Evolutionary conservation across 331 rosid genomes (phyloP).

Genomic region (Acacia pycnantha): DNA sequence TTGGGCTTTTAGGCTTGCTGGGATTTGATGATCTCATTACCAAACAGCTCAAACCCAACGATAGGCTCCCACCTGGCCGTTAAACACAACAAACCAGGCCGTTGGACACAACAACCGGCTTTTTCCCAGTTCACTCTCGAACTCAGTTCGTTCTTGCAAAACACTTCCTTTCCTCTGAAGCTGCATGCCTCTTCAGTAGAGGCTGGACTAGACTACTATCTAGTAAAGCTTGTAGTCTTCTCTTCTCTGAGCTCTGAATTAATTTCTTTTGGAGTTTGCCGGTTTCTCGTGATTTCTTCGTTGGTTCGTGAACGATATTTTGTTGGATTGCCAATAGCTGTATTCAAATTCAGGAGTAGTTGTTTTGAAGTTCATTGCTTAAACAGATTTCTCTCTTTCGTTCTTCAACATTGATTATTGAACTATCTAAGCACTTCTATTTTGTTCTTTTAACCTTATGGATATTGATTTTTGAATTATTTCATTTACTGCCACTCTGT

Average conservation of each 20-base stretch:
- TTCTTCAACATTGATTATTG: background rate
- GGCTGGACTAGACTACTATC: slow-evolving; percentile 25
- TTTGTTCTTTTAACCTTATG: background rate
- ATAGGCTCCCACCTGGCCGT: background rate
- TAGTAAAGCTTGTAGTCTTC: slow-evolving; percentile 18
- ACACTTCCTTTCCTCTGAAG: background rate
- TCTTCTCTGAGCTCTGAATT: slow-evolving; percentile 1
- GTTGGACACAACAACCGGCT: background rate
- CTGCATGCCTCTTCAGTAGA: slow-evolving; percentile 32
- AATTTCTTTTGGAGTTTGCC: slow-evolving; percentile 6
- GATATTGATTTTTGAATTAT: background rate
- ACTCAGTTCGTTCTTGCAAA: background rate
- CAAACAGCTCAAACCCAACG: background rate
- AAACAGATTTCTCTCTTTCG: background rate
- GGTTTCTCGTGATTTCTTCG: slow-evolving; percentile 21
- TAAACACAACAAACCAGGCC: no score
- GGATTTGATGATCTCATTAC: background rate
- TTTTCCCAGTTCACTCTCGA: slow-evolving; percentile 46
- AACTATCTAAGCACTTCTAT: background rate
- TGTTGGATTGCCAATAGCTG: slow-evolving; percentile 15
- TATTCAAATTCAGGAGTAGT: background rate
- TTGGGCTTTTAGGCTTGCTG: background rate
- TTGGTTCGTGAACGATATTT: background rate
- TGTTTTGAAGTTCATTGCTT: slow-evolving; percentile 15
- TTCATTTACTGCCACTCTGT: background rate